Evolutionary conservation across 164 flowering plant genomes (phyloP), one percentile per base, ranked within the genome.

Genomic region (Kalanchoe fedtschenkoi): DNA sequence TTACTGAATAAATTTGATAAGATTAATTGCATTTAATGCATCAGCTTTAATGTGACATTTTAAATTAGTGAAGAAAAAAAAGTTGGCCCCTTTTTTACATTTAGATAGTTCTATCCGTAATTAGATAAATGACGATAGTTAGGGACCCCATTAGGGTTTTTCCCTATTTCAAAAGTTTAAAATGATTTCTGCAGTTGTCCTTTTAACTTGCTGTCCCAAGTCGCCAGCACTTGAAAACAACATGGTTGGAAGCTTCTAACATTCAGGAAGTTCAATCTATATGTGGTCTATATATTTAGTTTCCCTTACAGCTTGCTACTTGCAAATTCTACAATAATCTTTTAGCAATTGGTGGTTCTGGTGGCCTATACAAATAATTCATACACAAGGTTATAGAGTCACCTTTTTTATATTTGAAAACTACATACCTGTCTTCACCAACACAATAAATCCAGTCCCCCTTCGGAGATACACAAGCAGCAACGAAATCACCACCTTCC

Each of bases 361-460:
- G n/a, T n/a, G n/a, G n/a, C n/a, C n/a, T n/a, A n/a, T n/a, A n/a
- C n/a, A n/a, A n/a, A n/a, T n/a, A n/a, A 19, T 42, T 47, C 22
- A 47, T 10, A 22, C 26, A 47, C 13, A 14, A 44, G 28, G 14
- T 47, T 8, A 47, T 9, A 7, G 54, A 22, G n/a, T n/a, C 7
- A 47, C 8, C 3, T 7, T 21, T 19, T 5, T 47, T 28, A 8
- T 47, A 9, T 47, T 9, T 22, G 28, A 37, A 10, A 9, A 58
- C 2, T 24, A 35, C 33, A 30, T 77, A 89, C 98, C 89, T 88
- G 80, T 95, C 97, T 77, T 95, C 97, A 66, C 93, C 97, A 63
- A 89, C 77, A 73, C 97, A 95, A 65, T 91, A 91, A 58, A 91
- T 84, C 99, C 99, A 95, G 60, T 91, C 99, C 63, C 96, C 96